phyloP scores from a whole-genome alignment of 352 stramenopile genomes.

The Blastocystis sp. region DNA sequence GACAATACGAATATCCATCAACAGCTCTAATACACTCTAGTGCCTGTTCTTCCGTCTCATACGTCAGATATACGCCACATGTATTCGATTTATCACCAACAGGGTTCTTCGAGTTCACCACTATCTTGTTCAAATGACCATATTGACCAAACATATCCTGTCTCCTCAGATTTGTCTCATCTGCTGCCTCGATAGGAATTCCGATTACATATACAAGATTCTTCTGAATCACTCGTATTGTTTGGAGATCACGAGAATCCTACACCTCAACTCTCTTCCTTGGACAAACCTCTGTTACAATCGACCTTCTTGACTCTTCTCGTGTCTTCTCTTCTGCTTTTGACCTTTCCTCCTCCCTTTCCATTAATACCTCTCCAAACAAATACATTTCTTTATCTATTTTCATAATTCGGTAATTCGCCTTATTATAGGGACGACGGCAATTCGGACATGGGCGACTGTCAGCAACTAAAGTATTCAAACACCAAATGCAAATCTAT shows the following conservation, averaged over 20 bases:
- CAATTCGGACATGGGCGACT: conserved; percentile 92
- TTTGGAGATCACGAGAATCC: conserved; percentile 64
- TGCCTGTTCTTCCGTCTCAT: conserved; percentile 79
- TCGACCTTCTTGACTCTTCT: neutral
- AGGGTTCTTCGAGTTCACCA: conserved; percentile 75
- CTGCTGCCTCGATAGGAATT: conserved; percentile 74
- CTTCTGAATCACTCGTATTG: conserved; percentile 83
- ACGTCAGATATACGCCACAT: conserved; percentile 85
- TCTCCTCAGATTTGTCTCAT: conserved; percentile 76
- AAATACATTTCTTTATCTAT: neutral
- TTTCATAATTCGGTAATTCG: conserved; percentile 38
- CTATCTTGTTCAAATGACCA: conserved; percentile 82
- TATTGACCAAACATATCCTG: conserved; percentile 84
- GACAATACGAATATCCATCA: conserved; percentile 71
- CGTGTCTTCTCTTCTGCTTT: neutral
- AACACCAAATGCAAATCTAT: conserved; percentile 84
- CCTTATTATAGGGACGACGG: conserved; percentile 86
- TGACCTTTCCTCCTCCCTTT: neutral
- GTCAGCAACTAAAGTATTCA: conserved; percentile 95
- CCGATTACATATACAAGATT: conserved; percentile 89
- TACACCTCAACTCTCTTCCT: neutral
- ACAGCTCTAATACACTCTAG: conserved; percentile 80
- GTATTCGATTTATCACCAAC: conserved; percentile 65
- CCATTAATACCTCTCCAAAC: too few relatives aligned
- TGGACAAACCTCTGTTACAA: conserved; percentile 3